These are phyloP conservation scores for Phytophthora citricola DNA, from an alignment of 352 stramenopile species.

Conservation along the genomic window DNA sequence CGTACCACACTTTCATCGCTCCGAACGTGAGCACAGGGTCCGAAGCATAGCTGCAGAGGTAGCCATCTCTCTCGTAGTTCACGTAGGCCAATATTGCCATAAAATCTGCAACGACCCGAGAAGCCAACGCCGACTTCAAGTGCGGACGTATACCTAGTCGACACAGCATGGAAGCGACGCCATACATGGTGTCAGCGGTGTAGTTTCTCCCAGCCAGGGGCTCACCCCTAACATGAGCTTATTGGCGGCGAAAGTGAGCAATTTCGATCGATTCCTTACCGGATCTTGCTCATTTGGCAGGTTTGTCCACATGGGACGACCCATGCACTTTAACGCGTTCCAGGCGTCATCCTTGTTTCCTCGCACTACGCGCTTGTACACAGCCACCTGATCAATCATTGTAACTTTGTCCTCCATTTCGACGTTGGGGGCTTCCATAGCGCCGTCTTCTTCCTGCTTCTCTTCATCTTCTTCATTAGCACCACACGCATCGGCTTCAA, in stretches of 20 bases:
- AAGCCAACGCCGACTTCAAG: conserved; percentile 7
- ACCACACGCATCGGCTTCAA: background rate
- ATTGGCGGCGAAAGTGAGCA: conserved; percentile 2
- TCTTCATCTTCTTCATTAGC: conserved; percentile 3
- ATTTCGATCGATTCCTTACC: background rate
- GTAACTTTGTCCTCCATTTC: background rate
- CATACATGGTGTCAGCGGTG: conserved; percentile 10
- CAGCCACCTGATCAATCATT: background rate
- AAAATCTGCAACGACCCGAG: conserved; percentile 18
- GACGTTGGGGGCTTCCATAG: no score
- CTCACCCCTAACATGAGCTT: conserved; percentile 10
- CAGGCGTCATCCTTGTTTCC: background rate
- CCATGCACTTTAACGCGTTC: conserved; percentile 11
- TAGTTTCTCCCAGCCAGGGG: background rate
- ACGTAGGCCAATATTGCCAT: conserved; percentile 16
- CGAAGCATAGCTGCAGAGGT: conserved; percentile 13
- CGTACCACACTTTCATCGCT: conserved; percentile 15
- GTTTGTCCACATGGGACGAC: conserved; percentile 16
- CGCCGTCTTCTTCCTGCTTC: background rate
- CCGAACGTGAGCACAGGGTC: conserved; percentile 16
- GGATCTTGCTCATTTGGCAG: background rate
- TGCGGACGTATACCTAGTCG: conserved; percentile 3
- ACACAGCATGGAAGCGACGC: conserved; percentile 17
- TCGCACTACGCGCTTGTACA: conserved; percentile 3
- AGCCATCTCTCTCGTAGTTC: conserved; percentile 11